Evolutionary conservation across 164 flowering plant genomes (phyloP).

Genomic region (Magnolia changhungtana): DNA sequence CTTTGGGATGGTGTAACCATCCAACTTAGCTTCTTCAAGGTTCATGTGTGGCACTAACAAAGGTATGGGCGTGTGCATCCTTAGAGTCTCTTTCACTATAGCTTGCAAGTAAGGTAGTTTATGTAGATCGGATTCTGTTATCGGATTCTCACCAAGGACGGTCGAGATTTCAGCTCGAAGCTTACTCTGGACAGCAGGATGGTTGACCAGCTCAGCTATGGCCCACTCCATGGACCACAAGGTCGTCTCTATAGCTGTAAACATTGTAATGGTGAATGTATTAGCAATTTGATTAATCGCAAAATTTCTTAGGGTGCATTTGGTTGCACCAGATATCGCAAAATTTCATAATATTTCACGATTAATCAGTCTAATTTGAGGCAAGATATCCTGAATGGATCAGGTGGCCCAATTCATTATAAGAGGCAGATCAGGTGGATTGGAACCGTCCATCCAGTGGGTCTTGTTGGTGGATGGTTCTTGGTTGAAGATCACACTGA

Average conservation of each 20-base stretch:
- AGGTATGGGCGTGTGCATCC: slow-evolving; percentile 58
- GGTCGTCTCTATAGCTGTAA: slow-evolving; percentile 59
- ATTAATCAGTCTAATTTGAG: too few relatives aligned
- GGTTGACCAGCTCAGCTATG: slow-evolving; percentile 66
- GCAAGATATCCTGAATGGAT: too few relatives aligned
- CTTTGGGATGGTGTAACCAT: slow-evolving; percentile 53
- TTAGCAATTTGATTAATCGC: too few relatives aligned
- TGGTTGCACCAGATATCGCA: too few relatives aligned
- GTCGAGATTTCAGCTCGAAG: slow-evolving; percentile 40
- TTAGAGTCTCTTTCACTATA: slow-evolving; percentile 53
- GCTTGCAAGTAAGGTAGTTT: slow-evolving; percentile 61
- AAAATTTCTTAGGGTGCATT: too few relatives aligned
- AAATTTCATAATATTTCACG: neutral
- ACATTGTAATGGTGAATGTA: neutral
- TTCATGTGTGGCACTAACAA: slow-evolving; percentile 72
- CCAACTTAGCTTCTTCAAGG: slow-evolving; percentile 57
- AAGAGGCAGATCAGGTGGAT: too few relatives aligned
- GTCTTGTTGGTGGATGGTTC: too few relatives aligned
- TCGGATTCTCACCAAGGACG: slow-evolving; percentile 32
- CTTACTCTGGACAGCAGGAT: slow-evolving; percentile 50
- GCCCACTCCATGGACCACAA: slow-evolving; percentile 78
- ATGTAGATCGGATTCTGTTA: slow-evolving; percentile 47
- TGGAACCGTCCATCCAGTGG: too few relatives aligned
- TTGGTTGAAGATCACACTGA: too few relatives aligned
- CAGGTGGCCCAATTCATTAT: neutral